These are phyloP conservation scores for Neoarthrinium moseri DNA, from an alignment of 2,329 filamentous ascomycete species.

Conservation along the genomic window DNA sequence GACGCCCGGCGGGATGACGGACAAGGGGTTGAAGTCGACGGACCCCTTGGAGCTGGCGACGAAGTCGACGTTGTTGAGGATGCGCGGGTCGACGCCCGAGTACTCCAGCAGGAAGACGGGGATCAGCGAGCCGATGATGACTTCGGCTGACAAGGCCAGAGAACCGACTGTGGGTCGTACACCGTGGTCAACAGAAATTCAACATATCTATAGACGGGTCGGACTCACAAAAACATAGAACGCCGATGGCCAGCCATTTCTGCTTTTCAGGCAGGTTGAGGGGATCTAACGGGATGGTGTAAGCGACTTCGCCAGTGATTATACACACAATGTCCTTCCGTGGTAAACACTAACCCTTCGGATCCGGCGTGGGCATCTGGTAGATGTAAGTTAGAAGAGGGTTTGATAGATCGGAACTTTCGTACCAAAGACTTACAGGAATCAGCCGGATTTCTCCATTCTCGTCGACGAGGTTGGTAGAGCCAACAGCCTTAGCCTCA, in stretches of 20 bases:
- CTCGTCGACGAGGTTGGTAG: conserved; percentile 6
- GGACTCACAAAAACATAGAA: conserved; percentile 8
- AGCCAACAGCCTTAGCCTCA: conserved; percentile 4
- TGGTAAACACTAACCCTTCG: conserved; percentile 4
- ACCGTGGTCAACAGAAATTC: background rate
- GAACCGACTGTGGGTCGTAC: conserved; percentile 21
- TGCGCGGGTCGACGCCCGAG: conserved; percentile 27
- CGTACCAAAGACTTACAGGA: conserved; percentile 9
- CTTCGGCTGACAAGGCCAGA: conserved; percentile 25
- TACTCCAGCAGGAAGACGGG: conserved; percentile 35
- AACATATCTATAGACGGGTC: background rate
- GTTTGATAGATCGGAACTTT: no score
- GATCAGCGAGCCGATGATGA: conserved; percentile 30
- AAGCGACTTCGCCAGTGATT: no score
- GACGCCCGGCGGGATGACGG: conserved; percentile 27
- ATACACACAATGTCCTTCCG: no score
- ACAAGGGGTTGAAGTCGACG: conserved; percentile 18
- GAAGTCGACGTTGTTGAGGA: conserved; percentile 23
- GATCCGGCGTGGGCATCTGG: conserved; percentile 8
- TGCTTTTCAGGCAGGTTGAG: conserved; percentile 6
- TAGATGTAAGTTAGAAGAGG: background rate
- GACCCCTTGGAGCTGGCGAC: conserved; percentile 17
- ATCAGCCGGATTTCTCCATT: conserved; percentile 9
- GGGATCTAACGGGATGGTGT: conserved; percentile 1
- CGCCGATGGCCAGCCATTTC: conserved; percentile 8